phyloP scores from a whole-genome alignment of 257 asterid species.

The Lantana camara region DNA sequence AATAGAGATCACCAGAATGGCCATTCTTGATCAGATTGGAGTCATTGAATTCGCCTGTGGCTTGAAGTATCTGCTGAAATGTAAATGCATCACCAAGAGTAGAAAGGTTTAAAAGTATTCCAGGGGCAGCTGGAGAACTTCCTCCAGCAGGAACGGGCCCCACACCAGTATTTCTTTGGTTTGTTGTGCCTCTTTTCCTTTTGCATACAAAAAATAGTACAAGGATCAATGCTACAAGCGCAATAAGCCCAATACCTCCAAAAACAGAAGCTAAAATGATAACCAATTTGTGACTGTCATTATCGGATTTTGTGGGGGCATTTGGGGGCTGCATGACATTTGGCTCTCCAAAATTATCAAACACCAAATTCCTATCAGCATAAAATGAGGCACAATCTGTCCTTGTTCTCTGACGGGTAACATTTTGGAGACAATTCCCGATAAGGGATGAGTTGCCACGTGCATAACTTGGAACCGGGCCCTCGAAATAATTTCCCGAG shows the following conservation, averaged over 20 bases:
- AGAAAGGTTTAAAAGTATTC: constrained; percentile 53
- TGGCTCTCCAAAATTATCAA: constrained; percentile 81
- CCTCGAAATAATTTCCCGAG: constrained; percentile 81
- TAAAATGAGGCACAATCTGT: constrained; percentile 73
- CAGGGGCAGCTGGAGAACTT: constrained; percentile 49
- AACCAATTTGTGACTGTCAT: constrained; percentile 38
- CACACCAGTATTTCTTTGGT: constrained; percentile 60
- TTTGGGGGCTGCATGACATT: constrained; percentile 47
- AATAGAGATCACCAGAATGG: constrained; percentile 80
- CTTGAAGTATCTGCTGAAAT: constrained; percentile 78
- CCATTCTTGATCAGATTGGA: constrained; percentile 72
- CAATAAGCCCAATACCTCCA: constrained; percentile 66
- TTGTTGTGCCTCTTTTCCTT: constrained; percentile 56
- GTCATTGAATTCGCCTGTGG: constrained; percentile 64
- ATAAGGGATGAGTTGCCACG: constrained; percentile 39
- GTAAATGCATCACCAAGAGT: constrained; percentile 73
- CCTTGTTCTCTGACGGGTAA: constrained; percentile 55
- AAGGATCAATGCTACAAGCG: constrained; percentile 41
- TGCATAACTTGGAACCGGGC: constrained; percentile 62
- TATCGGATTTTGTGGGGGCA: constrained; percentile 41
- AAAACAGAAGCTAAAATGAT: constrained; percentile 75
- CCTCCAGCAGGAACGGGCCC: constrained; percentile 69
- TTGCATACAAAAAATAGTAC: constrained; percentile 51
- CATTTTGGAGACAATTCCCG: constrained; percentile 68
- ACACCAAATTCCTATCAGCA: constrained; percentile 58